These are phyloP conservation scores for Austroboletus niveus DNA, from an alignment of 1,284 basidiomycete species.

Conservation along the genomic window DNA sequence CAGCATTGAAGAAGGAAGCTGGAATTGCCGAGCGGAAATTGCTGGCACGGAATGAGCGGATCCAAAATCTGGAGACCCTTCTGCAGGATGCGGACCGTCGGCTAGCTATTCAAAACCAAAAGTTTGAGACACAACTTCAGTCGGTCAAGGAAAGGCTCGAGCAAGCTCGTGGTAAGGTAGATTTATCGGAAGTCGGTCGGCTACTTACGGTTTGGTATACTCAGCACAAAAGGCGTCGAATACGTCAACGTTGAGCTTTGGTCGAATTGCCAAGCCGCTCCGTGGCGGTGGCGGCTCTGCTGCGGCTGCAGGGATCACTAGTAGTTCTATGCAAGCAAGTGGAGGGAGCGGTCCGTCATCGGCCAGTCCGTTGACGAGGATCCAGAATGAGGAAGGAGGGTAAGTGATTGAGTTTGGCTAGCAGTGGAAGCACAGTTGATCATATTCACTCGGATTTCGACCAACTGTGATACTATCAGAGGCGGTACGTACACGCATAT, in stretches of 20 bases:
- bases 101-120: conserved; percentile 89
- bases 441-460: conserved; percentile 10
- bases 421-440: conserved; percentile 25
- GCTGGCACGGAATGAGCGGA: conserved; percentile 94
- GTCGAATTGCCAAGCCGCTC: conserved; percentile 94
- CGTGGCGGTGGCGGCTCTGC: conserved; percentile 81
- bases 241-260: conserved; percentile 76
- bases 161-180: conserved; percentile 81
- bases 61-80: conserved; percentile 91
- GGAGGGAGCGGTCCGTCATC: conserved; percentile 45
- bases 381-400: conserved; percentile 81
- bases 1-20: conserved; percentile 95
- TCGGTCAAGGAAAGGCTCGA: conserved; percentile 90
- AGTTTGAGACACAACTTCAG: conserved; percentile 91
- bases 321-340: conserved; percentile 44
- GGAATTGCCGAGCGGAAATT: conserved; percentile 96
- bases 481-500: conserved; percentile 38
- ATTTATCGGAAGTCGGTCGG: conserved; percentile 1
- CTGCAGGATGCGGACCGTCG: conserved; percentile 93
- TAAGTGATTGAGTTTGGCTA: conserved; percentile 41
- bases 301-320: conserved; percentile 35
- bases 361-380: conserved; percentile 60
- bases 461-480: conserved; percentile 27
- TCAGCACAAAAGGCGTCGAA: conserved; percentile 76
- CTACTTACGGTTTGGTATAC: conserved; percentile 13